Conservation (phyloP, 768 basidiomycete genomes). For the Trametes cubensis region DNA sequence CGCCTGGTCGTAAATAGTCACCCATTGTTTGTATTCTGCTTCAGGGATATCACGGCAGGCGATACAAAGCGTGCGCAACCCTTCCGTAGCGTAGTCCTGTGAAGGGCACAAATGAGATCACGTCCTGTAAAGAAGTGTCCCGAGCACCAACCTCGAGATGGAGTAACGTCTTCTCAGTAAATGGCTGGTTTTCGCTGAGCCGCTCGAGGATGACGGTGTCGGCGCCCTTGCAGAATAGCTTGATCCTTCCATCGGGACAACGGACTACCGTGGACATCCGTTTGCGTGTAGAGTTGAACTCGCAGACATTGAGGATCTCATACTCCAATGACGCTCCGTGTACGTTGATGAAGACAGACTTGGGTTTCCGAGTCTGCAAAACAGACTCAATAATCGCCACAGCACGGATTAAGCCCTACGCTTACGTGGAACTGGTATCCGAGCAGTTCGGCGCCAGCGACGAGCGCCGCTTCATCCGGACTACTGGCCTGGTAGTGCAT, state of each 20-base stretch:
- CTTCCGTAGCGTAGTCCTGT: conserved; percentile 96
- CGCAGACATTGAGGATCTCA: conserved; percentile 94
- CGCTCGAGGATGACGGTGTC: conserved; percentile 97
- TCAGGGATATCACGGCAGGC: conserved; percentile 92
- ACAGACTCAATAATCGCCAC: background rate
- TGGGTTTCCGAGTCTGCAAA: conserved; percentile 89
- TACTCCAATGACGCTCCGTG: conserved; percentile 75
- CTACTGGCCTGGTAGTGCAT: conserved; percentile 94
- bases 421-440: conserved; percentile 94
- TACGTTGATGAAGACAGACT: conserved; percentile 88
- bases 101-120: conserved; percentile 2
- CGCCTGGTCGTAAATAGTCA: conserved; percentile 84
- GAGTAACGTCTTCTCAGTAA: conserved; percentile 79
- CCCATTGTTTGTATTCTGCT: conserved; percentile 90
- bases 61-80: conserved; percentile 93
- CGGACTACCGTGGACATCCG: conserved; percentile 96
- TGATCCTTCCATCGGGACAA: conserved; percentile 86
- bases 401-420: conserved; percentile 20
- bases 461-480: conserved; percentile 96
- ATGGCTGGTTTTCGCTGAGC: conserved; percentile 81
- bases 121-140: background rate
- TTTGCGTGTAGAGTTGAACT: conserved; percentile 97
- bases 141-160: conserved; percentile 77
- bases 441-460: conserved; percentile 88
- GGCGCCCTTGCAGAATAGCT: conserved; percentile 95